Percentiles rank a stretch among this genome's conserved stretches.
Conservation (phyloP, 495 filamentous ascomycete species). For the Cenococcum geophilum region DNA sequence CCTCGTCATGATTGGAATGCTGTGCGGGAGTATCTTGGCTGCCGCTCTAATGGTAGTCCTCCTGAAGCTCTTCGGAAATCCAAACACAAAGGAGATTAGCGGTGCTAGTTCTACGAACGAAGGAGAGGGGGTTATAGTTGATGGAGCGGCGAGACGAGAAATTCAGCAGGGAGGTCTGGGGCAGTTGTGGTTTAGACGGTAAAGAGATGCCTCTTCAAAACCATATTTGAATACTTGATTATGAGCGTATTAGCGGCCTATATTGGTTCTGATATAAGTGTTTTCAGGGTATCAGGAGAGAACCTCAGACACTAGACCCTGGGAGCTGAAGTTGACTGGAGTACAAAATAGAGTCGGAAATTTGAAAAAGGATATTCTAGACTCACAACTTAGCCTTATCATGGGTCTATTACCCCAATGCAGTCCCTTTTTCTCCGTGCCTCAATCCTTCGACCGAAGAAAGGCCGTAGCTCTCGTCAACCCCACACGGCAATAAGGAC, state of each 20-base stretch:
- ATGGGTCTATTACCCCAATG: too few species aligned
- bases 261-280: neutral
- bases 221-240: neutral
- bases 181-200: constrained; percentile 46
- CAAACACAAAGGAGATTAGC: constrained; percentile 45
- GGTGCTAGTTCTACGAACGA: constrained; percentile 41
- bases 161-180: constrained; percentile 60
- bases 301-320: constrained; percentile 8
- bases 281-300: constrained; percentile 19
- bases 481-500: neutral
- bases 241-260: neutral
- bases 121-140: constrained; percentile 48
- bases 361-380: too few species aligned
- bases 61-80: constrained; percentile 56
- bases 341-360: neutral
- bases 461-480: neutral
- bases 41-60: constrained; percentile 61
- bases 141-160: constrained; percentile 68
- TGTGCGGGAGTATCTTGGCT: constrained; percentile 68
- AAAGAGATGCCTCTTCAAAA: constrained; percentile 14
- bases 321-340: constrained; percentile 1
- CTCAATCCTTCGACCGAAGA: too few species aligned
- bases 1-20: constrained; percentile 78
- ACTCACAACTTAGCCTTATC: neutral
- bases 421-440: too few species aligned